Evolutionary conservation across 2,329 filamentous ascomycete species (phyloP).

Genomic region (Cadophora luteo-olivacea): DNA sequence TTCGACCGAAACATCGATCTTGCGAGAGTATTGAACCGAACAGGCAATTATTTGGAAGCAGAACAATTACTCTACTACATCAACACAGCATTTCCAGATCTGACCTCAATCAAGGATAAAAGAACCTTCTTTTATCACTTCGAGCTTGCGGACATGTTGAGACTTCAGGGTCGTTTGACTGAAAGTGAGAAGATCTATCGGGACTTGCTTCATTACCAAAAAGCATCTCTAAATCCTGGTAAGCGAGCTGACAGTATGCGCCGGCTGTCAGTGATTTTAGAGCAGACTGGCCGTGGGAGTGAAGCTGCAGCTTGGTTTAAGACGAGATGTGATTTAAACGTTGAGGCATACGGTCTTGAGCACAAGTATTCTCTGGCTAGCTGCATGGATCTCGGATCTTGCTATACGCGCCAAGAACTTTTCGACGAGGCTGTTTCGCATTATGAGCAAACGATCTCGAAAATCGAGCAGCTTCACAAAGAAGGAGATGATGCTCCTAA

Average conservation of each 20-base stretch:
- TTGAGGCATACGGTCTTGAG: constrained; percentile 11
- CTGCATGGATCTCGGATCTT: neutral
- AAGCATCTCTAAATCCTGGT: neutral
- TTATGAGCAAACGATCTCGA: neutral
- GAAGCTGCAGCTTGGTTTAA: constrained; percentile 15
- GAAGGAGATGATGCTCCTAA: neutral
- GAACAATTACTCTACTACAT: neutral
- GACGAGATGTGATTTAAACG: neutral
- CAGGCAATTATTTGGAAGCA: neutral
- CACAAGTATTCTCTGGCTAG: neutral
- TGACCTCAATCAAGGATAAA: neutral
- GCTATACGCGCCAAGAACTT: constrained; percentile 14
- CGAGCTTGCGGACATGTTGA: neutral
- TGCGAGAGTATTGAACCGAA: neutral
- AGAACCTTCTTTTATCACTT: neutral
- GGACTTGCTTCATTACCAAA: neutral
- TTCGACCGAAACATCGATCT: neutral
- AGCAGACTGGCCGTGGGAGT: neutral
- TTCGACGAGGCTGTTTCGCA: neutral
- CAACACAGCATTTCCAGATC: neutral
- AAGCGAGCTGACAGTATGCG: neutral
- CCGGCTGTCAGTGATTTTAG: neutral
- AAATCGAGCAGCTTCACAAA: neutral
- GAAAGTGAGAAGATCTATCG: neutral
- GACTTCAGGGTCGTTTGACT: neutral